Evolutionary conservation across 2,329 filamentous ascomycete genomes (phyloP), one percentile per base, ranked within the genome.

Genomic region (Trichoderma atrobrunneum): DNA sequence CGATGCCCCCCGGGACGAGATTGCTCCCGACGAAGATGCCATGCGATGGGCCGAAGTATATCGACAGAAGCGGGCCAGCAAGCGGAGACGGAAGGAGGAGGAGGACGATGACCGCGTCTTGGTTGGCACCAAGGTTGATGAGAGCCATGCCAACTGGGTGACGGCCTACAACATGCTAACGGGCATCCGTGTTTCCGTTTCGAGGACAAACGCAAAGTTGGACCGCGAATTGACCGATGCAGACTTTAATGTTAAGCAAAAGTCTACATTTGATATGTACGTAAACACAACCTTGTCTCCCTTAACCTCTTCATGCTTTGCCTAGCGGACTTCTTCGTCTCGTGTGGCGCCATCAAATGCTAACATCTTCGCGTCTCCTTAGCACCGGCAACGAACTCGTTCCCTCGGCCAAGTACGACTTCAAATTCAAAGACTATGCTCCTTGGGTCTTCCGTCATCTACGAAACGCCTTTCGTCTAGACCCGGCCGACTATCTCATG

Each of bases 371-470:
- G 21, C 3, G n/a, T 34, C 10, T 54, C 4, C 28, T 43, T 11
- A 95, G 93, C 79, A 97, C 95, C 75, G 96, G 96, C 75, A 98
- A 98, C 81, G 96, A 99, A 85, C 86, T 99, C 80, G 97, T 97
- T 6, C 96, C 96, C 26, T 98, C 95, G 74, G 95, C 96, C 76
- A 98, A 99, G 84, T 99, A 99, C 85, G 96, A 99, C 84, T 99
- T 99, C 90, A 99, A 99, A 83, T 99, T 99, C 87, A 99, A 99
- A 85, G 96, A 99, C 84, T 99, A 99, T 82, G 95, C 95, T n/a
- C 96, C 96, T 72, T 98, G 95, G 95, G 96, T 99, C 72, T 99
- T 99, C 83, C 93, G 96, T 78, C 93, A 94, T 82, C 87, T 99
- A 57, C 93, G 96, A 76, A 86, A 90, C 63, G 92, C 92, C 74